A percentile compares a stretch with the other conserved stretches of the same genome.
phyloP scores from a whole-genome alignment of 2,329 filamentous ascomycete species.

The Aquanectria penicillioides region DNA sequence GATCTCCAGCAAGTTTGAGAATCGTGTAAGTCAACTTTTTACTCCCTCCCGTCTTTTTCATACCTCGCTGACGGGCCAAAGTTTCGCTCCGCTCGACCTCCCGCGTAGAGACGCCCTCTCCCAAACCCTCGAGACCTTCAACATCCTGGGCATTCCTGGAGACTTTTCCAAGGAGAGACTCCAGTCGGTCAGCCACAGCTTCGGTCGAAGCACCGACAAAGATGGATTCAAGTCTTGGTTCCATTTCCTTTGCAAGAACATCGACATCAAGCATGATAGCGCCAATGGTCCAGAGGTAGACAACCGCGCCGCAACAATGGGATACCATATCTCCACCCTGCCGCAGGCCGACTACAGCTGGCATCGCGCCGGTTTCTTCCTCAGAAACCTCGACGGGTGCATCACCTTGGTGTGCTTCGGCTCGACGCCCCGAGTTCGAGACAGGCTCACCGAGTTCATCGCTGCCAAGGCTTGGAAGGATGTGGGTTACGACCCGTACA shows the following conservation, averaged over 20 bases:
- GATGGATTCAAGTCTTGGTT: conserved; percentile 46
- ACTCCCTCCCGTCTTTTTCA: too few relatives aligned
- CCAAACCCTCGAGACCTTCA: conserved; percentile 42
- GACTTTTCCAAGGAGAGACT: conserved; percentile 46
- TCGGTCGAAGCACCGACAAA: conserved; percentile 39
- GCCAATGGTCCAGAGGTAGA: conserved; percentile 36
- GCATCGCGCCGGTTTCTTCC: conserved; percentile 42
- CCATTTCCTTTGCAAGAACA: conserved; percentile 48
- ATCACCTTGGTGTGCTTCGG: conserved; percentile 42
- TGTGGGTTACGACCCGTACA: conserved; percentile 37
- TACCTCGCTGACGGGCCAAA: conserved; percentile 25
- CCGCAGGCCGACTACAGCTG: conserved; percentile 44
- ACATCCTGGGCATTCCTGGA: conserved; percentile 42
- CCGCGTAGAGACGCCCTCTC: conserved; percentile 36
- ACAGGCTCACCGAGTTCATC: conserved; percentile 38
- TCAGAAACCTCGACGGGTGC: conserved; percentile 31
- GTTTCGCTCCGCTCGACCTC: conserved; percentile 44
- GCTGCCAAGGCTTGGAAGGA: conserved; percentile 38
- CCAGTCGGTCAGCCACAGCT: conserved; percentile 47
- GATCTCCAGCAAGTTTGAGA: conserved; percentile 37
- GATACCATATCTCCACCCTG: conserved; percentile 36
- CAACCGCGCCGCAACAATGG: conserved; percentile 37
- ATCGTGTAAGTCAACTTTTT: conserved; percentile 39
- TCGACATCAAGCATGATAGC: conserved; percentile 34
- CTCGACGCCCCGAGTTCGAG: conserved; percentile 30